Evolutionary conservation across 78 protist species (phyloP).

Genomic region (Planoprotostelium fungivorum): DNA sequence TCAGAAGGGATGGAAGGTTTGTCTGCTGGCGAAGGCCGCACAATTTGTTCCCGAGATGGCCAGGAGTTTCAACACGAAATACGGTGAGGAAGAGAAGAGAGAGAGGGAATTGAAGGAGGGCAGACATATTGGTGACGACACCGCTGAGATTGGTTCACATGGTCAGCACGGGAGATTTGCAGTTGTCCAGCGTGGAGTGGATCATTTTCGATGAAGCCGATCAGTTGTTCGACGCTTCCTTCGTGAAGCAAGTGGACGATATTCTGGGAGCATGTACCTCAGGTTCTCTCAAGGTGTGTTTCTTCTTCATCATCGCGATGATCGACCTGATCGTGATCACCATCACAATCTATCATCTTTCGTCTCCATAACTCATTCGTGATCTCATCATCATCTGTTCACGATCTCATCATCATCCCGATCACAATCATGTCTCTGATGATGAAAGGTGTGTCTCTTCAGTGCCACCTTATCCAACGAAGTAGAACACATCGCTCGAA

Average conservation of each 20-base stretch:
- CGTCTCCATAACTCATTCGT: too few species aligned
- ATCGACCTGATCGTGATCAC: too few species aligned
- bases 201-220: constrained; percentile 91
- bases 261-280: constrained; percentile 39
- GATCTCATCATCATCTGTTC: too few species aligned
- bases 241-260: constrained; percentile 73
- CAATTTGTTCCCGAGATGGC: not conserved
- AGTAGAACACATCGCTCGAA: constrained; percentile 74
- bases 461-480: constrained; percentile 68
- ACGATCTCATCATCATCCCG: too few species aligned
- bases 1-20: not conserved
- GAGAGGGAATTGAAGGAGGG: too few species aligned
- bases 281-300: constrained; percentile 3
- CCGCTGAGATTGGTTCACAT: constrained; percentile 69
- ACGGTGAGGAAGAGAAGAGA: not conserved
- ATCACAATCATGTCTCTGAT: too few species aligned
- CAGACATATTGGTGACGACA: constrained; percentile 76
- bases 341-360: too few species aligned
- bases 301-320: too few species aligned
- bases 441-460: constrained; percentile 38
- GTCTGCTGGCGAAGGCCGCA: not conserved
- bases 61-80: not conserved
- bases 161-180: constrained; percentile 18
- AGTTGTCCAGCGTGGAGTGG: constrained; percentile 48
- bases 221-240: constrained; percentile 69